Evolutionary conservation across 495 filamentous ascomycete species (phyloP), one percentile per base, ranked within the genome.

Genomic region (Jackrogersella minutella): DNA sequence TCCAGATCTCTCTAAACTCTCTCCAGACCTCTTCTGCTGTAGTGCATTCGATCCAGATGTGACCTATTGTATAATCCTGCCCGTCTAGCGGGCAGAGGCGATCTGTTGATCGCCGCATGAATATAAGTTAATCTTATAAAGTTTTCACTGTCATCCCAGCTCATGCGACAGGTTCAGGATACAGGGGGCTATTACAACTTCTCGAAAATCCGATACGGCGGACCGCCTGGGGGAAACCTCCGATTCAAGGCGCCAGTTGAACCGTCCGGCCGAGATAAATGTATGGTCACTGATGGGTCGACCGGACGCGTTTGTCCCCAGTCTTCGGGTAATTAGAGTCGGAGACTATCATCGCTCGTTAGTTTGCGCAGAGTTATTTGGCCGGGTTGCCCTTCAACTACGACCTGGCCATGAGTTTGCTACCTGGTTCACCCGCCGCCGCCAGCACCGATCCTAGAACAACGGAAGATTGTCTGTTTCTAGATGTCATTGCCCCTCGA

Each of bases 181-280:
- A 51, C 47, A 19, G 47, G 47, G 5, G 28, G 47, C 11, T 51
- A 34, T 34, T 34, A 51, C 16, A 51, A 51, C 16, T 51, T 51
- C 16, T 51, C 47, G 30, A 51, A 51, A 13, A 34, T 51, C 16
- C 47, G 47, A 33, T 51, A 51, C 9, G 47, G 24, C 28, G 28
- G 34, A n/a, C 3, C 46, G 5, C 46, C 46, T 1, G 14, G n/a
- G 33, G 46, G 46, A 5, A 50, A 33, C 26, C 46, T 50, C n/a
- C 46, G 46, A 11, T 50, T 50, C 26, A 16, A 16, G 21, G 46
- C 26, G 19, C 46, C 46, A 3, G 26, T 50, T 5, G 47, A 51
- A 21, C 47, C 47, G 9, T 6, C 14, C 13, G 31, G 13, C 26
- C 47, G 28, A 51, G 28, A 51, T 3, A 10, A 51, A n/a, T 51